Percentiles rank a stretch among this genome's conserved stretches.
phyloP scores from a whole-genome alignment of 441 rosid genomes.

The Jatropha multifida region DNA sequence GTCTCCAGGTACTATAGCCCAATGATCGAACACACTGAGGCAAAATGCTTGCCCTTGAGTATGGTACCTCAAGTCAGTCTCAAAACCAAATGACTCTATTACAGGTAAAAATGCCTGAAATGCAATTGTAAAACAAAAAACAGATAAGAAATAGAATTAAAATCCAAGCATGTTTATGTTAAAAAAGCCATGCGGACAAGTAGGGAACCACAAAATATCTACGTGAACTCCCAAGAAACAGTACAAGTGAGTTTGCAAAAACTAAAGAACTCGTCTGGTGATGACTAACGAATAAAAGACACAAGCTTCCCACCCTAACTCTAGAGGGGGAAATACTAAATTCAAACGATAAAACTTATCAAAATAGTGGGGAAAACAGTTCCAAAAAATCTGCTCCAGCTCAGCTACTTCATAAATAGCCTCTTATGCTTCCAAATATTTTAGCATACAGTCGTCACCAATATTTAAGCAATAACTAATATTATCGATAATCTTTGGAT shows the following conservation, averaged over 20 bases:
- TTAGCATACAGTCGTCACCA: slow-evolving; percentile 1
- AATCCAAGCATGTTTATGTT: neutral
- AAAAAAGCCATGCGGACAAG: neutral
- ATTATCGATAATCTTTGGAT: neutral
- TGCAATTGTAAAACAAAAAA: slow-evolving; percentile 14
- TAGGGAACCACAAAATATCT: neutral
- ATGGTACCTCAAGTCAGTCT: slow-evolving; percentile 84
- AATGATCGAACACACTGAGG: slow-evolving; percentile 76
- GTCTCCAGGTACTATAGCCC: slow-evolving; percentile 94
- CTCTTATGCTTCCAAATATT: slow-evolving; percentile 4
- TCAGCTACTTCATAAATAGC: neutral
- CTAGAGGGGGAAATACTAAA: neutral
- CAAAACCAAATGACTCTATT: slow-evolving; percentile 86
- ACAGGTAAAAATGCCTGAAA: slow-evolving; percentile 83
- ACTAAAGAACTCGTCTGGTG: too few relatives aligned
- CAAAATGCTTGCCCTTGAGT: slow-evolving; percentile 91
- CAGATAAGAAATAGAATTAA: neutral
- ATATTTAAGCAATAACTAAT: neutral
- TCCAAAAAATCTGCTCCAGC: neutral
- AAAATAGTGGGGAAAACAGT: neutral
- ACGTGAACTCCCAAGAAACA: too few relatives aligned
- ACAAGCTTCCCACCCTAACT: neutral
- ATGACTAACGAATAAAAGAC: neutral
- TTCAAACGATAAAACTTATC: neutral
- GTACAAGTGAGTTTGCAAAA: too few relatives aligned